Percentiles rank a stretch among this genome's conserved stretches.
Conservation (phyloP, 2,329 filamentous ascomycete species). For the Fusarium tupiense region DNA sequence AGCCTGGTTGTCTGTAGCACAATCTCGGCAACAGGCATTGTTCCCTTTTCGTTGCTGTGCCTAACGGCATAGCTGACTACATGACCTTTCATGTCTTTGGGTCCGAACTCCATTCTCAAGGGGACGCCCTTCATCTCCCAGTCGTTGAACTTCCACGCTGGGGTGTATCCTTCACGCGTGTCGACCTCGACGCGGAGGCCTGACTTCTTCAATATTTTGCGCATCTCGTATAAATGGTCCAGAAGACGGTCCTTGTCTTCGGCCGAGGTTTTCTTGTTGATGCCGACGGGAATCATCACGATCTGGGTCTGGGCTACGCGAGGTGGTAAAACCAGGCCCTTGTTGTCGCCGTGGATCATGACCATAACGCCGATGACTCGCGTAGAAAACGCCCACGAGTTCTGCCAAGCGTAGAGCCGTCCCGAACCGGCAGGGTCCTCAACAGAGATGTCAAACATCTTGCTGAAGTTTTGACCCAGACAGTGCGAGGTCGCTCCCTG, state of each 20-base stretch:
- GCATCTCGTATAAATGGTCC: slow-evolving; percentile 78
- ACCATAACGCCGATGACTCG: slow-evolving; percentile 99
- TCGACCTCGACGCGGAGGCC: slow-evolving; percentile 84
- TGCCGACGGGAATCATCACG: slow-evolving; percentile 89
- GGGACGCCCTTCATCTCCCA: slow-evolving; percentile 97
- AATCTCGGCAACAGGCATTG: slow-evolving; percentile 79
- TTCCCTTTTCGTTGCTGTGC: slow-evolving; percentile 85
- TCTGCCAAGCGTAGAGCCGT: slow-evolving; percentile 93
- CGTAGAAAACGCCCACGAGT: slow-evolving; percentile 98
- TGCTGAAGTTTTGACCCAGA: slow-evolving; percentile 96
- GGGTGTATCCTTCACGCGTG: slow-evolving; percentile 88
- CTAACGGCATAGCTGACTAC: slow-evolving; percentile 87
- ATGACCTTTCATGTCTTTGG: slow-evolving; percentile 88
- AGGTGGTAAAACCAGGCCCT: slow-evolving; percentile 91
- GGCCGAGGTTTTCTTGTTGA: slow-evolving; percentile 85
- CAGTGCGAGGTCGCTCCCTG: slow-evolving; percentile 96
- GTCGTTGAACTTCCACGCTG: slow-evolving; percentile 98
- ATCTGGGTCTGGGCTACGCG: slow-evolving; percentile 87
- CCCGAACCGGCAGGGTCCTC: slow-evolving; percentile 89
- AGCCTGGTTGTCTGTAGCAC: slow-evolving; percentile 78
- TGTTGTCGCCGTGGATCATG: slow-evolving; percentile 96
- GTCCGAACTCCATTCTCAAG: slow-evolving; percentile 92
- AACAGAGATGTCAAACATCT: slow-evolving; percentile 98
- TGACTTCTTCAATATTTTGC: slow-evolving; percentile 73
- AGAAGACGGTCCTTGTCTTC: slow-evolving; percentile 76